Conservation (phyloP, 345 rosid species). For the Litchi chinensis region DNA sequence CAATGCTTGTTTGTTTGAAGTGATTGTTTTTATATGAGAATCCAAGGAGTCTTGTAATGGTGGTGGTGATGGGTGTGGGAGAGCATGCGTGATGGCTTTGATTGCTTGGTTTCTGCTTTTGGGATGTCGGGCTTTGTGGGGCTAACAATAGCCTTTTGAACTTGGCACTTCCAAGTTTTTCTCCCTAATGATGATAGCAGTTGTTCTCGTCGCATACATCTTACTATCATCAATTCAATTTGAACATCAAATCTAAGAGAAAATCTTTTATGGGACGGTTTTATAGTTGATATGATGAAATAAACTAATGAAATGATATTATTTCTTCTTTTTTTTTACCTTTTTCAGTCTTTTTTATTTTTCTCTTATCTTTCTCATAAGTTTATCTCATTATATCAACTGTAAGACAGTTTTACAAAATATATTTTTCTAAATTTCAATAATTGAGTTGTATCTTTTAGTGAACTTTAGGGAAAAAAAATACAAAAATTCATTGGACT, state of each 20-base stretch:
- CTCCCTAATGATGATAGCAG: neutral
- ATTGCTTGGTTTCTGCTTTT: slow-evolving; percentile 9
- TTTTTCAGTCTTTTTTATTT: too few species aligned
- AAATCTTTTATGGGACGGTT: too few species aligned
- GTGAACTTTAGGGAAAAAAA: too few species aligned
- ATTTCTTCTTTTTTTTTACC: too few species aligned
- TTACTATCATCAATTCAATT: neutral
- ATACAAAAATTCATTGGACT: neutral
- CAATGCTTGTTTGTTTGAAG: neutral
- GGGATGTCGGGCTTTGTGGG: slow-evolving; percentile 16
- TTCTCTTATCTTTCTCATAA: too few species aligned
- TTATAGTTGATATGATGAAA: too few species aligned
- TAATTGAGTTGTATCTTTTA: too few species aligned
- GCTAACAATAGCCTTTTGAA: slow-evolving; percentile 19
- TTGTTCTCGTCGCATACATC: neutral
- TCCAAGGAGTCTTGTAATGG: slow-evolving; percentile 8
- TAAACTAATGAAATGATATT: too few species aligned
- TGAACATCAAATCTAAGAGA: neutral
- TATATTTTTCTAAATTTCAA: too few species aligned
- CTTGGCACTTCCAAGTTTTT: neutral
- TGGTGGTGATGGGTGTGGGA: neutral
- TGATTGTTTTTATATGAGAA: slow-evolving; percentile 17
- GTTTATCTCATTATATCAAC: too few species aligned
- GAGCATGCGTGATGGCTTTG: slow-evolving; percentile 23
- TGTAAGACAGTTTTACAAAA: too few species aligned